Evolutionary conservation across 768 basidiomycete genomes (phyloP), one percentile per base, ranked within the genome.

Genomic region (Rhizopogon vinicolor): DNA sequence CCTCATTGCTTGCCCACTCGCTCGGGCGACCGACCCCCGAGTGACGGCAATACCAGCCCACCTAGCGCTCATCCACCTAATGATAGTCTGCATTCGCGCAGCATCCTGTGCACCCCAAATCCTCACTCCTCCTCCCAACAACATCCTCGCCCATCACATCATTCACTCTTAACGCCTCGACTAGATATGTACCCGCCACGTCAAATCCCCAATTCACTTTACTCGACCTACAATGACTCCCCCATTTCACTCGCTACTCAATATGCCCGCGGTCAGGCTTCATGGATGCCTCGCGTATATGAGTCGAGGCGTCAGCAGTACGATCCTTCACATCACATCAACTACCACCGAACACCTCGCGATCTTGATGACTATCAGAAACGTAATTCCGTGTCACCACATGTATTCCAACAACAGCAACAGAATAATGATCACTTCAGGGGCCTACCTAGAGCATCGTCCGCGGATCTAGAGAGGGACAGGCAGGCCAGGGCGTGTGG

Each of bases 401-500:
- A 59, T 51, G 41, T 59, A 35, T 48, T 31, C 33, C 41, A 51
- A 4, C 41, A 51, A 4, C 54, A 64, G 18, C 22, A 56, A 1
- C 57, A 56, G 29, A 60, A 56, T 52, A 50, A 58, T 13, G 67
- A 61, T 10, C 59, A 61, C 18, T 55, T 59, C 51, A 41, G 19
- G 44, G 65, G 64, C 49, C 37, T 63, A 44, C 41, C 44, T 9
- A 54, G 58, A 18, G 60, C 64, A 22, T 60, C 66, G 8, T 61
- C 63, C 28, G 61, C 61, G 52, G 68, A 71, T 49, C 60, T 69
- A 51, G 68, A 68, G 40, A 56, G 58, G 3, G 68, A 69, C 39
- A 60, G 67, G 54, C 44, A 69, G 13, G 69, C 63, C 7, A 60
- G 67, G 45, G 69, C 69, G 7, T 69, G 67, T 16, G 65, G 68